These are phyloP conservation scores for Coniochaeta sp. DNA, from an alignment of 2,329 filamentous ascomycete genomes.

Conservation along the genomic window DNA sequence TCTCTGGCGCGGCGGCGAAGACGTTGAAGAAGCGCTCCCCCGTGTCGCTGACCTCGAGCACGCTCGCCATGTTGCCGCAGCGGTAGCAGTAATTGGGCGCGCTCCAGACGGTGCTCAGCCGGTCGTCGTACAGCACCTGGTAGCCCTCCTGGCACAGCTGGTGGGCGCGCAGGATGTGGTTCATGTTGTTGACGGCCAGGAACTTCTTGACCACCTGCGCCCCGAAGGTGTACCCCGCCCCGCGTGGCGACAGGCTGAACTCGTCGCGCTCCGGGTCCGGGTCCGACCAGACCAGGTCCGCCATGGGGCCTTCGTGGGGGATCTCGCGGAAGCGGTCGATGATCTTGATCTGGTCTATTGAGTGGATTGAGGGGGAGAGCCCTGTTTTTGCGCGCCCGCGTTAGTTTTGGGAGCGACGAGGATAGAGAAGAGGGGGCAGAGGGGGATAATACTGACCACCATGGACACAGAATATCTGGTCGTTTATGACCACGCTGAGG, in stretches of 20 bases:
- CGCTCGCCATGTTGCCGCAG: conserved; percentile 95
- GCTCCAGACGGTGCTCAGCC: conserved; percentile 94
- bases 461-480: conserved; percentile 98
- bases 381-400: conserved; percentile 37
- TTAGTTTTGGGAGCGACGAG: neutral
- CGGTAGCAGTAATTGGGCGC: conserved; percentile 94
- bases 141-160: conserved; percentile 98
- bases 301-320: conserved; percentile 97
- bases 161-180: conserved; percentile 94
- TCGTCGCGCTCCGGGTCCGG: conserved; percentile 96
- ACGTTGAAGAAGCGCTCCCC: conserved; percentile 97
- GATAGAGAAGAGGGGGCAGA: neutral
- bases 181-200: conserved; percentile 94
- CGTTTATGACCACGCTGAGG: conserved; percentile 93
- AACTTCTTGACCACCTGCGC: conserved; percentile 98
- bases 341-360: conserved; percentile 98
- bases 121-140: conserved; percentile 92
- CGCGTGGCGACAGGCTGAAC: conserved; percentile 87
- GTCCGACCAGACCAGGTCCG: conserved; percentile 98
- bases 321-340: conserved; percentile 99
- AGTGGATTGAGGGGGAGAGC: conserved; percentile 85
- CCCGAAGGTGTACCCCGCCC: conserved; percentile 95
- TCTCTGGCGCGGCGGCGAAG: conserved; percentile 93
- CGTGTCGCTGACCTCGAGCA: conserved; percentile 88
- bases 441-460: conserved; percentile 51